Conservation (phyloP, 2,329 filamentous ascomycete species). For the Ophiostoma ulmi region DNA sequence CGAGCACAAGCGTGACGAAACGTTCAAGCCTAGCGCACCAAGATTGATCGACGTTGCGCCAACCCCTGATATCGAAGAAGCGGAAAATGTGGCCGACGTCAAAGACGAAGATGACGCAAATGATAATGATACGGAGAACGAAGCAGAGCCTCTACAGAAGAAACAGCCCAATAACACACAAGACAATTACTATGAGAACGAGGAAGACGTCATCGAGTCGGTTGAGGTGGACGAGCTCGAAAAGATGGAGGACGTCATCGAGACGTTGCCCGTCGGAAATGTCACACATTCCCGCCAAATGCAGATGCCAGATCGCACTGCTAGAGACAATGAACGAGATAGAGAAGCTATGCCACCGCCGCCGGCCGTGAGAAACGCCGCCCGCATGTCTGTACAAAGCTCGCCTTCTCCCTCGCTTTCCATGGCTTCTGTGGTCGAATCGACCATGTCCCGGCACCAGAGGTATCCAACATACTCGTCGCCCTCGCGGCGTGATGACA, state of each 20-base stretch:
- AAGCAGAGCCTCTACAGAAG: not conserved
- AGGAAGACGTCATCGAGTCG: not conserved
- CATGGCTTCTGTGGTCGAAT: not conserved
- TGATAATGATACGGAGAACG: conserved; percentile 2
- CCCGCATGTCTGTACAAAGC: conserved; percentile 19
- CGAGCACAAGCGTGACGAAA: not conserved
- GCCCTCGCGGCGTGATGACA: conserved; percentile 19
- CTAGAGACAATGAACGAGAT: not conserved
- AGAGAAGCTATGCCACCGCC: not conserved
- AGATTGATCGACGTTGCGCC: not conserved
- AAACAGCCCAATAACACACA: not conserved
- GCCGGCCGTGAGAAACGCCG: not conserved
- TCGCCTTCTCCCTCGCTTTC: conserved; percentile 21
- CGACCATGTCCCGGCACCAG: not conserved
- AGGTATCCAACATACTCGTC: conserved; percentile 16
- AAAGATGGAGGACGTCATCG: not conserved
- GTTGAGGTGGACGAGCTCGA: conserved; percentile 12
- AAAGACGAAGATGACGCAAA: conserved; percentile 7
- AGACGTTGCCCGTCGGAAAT: conserved; percentile 8
- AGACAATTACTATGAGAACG: not conserved
- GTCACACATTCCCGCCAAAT: not conserved
- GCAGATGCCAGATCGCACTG: not conserved
- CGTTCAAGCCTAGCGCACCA: conserved; percentile 2
- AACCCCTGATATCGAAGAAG: not conserved
- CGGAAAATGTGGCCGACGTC: not conserved